Evolutionary conservation across 768 basidiomycete genomes (phyloP).

Genomic region (Ephemerocybe angulata): DNA sequence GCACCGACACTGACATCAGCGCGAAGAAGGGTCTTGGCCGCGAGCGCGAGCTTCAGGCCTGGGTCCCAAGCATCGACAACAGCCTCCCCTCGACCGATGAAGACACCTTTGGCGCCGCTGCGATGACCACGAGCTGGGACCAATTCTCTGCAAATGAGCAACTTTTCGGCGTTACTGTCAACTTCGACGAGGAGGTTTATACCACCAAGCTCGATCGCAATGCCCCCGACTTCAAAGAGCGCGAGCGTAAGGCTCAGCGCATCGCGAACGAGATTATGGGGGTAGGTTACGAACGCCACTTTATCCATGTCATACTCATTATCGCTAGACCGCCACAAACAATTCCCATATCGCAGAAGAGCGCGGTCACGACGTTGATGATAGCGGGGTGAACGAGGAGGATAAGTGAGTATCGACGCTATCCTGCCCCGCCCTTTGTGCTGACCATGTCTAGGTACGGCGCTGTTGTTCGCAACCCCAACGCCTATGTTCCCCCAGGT

Average conservation of each 20-base stretch:
- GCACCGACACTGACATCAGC: constrained; percentile 79
- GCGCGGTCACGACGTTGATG: constrained; percentile 59
- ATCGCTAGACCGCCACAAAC: constrained; percentile 48
- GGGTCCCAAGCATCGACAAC: constrained; percentile 51
- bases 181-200: constrained; percentile 91
- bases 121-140: constrained; percentile 61
- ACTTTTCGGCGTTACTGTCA: constrained; percentile 86
- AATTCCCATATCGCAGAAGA: constrained; percentile 93
- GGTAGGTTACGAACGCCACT: constrained; percentile 42
- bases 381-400: constrained; percentile 84
- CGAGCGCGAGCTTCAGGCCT: constrained; percentile 79
- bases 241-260: constrained; percentile 80
- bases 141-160: constrained; percentile 93
- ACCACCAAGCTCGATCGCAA: constrained; percentile 89
- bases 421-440: constrained; percentile 18
- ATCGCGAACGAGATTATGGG: constrained; percentile 90
- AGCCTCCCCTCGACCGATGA: constrained; percentile 47
- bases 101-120: constrained; percentile 56
- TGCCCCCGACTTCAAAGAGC: constrained; percentile 82
- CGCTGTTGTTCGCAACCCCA: constrained; percentile 82
- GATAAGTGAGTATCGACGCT: constrained; percentile 68
- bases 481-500: constrained; percentile 93
- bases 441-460: constrained; percentile 61
- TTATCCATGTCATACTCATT: constrained; percentile 5
- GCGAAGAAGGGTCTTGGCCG: constrained; percentile 48